These are phyloP conservation scores for Scheffersomyces stambukii DNA, from an alignment of 1,139 yeast species.

Conservation along the genomic window DNA sequence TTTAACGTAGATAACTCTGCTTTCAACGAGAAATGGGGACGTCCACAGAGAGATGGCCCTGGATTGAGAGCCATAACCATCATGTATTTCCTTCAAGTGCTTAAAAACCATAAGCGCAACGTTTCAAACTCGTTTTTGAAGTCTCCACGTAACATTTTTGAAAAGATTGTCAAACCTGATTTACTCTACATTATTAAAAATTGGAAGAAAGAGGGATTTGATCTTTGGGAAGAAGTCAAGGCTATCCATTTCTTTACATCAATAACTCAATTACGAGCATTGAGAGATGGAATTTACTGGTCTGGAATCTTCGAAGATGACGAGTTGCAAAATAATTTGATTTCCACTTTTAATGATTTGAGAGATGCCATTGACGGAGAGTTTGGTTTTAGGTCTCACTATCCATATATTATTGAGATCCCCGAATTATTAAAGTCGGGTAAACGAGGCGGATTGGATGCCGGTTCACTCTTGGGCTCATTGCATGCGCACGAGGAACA, in stretches of 20 bases:
- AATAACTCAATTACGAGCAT: slow-evolving; percentile 66
- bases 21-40: slow-evolving; percentile 73
- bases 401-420: slow-evolving; percentile 65
- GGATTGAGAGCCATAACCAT: slow-evolving; percentile 72
- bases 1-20: slow-evolving; percentile 62
- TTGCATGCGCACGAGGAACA: slow-evolving; percentile 47
- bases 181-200: slow-evolving; percentile 56
- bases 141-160: slow-evolving; percentile 36
- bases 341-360: slow-evolving; percentile 27
- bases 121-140: slow-evolving; percentile 18
- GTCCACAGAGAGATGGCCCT: slow-evolving; percentile 97
- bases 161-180: slow-evolving; percentile 63
- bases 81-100: slow-evolving; percentile 47
- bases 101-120: slow-evolving; percentile 23
- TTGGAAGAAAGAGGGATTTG: slow-evolving; percentile 72
- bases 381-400: slow-evolving; percentile 5
- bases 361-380: slow-evolving; percentile 24
- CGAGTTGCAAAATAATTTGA: slow-evolving; percentile 22
- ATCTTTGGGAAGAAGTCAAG: slow-evolving; percentile 88
- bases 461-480: slow-evolving; percentile 71
- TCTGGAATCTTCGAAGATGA: slow-evolving; percentile 36
- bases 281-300: slow-evolving; percentile 52
- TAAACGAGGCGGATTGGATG: slow-evolving; percentile 69
- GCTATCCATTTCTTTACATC: slow-evolving; percentile 77
- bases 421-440: slow-evolving; percentile 42